phyloP scores from a whole-genome alignment of 352 stramenopile genomes.

The Globisporangium ultimum region DNA sequence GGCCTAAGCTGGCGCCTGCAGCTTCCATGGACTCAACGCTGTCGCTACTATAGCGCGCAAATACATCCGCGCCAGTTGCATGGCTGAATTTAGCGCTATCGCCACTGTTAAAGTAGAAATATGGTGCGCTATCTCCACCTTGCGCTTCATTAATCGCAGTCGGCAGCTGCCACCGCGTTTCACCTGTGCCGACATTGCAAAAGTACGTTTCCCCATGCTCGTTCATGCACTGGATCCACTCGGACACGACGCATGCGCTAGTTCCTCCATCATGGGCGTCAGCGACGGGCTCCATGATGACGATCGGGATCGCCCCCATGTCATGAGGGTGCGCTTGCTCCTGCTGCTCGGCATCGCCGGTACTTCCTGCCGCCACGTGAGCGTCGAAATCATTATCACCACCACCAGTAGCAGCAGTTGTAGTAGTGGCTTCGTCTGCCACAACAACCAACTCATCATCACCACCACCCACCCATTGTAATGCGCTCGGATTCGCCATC shows the following conservation, averaged over 20 bases:
- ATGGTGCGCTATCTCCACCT: background rate
- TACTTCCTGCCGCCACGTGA: too few relatives aligned
- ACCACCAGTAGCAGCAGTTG: too few relatives aligned
- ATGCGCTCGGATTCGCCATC: too few relatives aligned
- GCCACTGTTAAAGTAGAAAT: background rate
- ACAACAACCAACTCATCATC: too few relatives aligned
- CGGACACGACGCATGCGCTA: slow-evolving; percentile 3
- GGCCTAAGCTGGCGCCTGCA: background rate
- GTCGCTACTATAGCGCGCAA: background rate
- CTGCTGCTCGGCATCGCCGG: background rate
- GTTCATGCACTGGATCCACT: slow-evolving; percentile 39
- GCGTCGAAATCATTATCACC: too few relatives aligned
- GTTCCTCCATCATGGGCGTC: background rate
- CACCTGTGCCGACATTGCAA: slow-evolving; percentile 32
- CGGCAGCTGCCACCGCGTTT: slow-evolving; percentile 42
- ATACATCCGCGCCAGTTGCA: background rate
- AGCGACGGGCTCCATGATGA: slow-evolving; percentile 2
- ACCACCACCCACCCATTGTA: too few relatives aligned
- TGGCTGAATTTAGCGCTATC: too few relatives aligned
- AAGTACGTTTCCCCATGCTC: slow-evolving; percentile 45
- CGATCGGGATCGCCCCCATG: slow-evolving; percentile 8
- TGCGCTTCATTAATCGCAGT: background rate
- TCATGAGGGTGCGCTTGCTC: background rate
- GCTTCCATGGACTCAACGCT: background rate
- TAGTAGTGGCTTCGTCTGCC: too few relatives aligned